A percentile compares a stretch with the other conserved stretches of the same genome.
phyloP scores from a whole-genome alignment of 1,284 basidiomycete genomes.

The Baeospora myosura region DNA sequence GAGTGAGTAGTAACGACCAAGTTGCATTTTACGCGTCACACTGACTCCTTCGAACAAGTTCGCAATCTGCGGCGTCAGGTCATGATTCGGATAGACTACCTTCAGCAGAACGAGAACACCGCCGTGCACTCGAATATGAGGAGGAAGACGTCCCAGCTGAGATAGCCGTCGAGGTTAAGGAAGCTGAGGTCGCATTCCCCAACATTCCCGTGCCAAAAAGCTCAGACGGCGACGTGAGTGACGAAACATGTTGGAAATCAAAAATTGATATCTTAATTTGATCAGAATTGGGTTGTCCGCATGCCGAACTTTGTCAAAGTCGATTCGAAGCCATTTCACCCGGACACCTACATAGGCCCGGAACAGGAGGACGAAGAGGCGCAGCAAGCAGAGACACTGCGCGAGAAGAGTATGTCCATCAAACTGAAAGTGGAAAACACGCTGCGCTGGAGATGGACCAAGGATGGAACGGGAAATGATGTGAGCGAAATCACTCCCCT shows the following conservation, averaged over 20 bases:
- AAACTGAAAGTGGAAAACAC: slow-evolving; percentile 88
- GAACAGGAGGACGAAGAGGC: slow-evolving; percentile 69
- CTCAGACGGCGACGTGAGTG: slow-evolving; percentile 62
- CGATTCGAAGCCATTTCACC: slow-evolving; percentile 77
- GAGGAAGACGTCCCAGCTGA: slow-evolving; percentile 66
- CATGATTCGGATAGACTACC: slow-evolving; percentile 41
- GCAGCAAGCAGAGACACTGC: slow-evolving; percentile 43
- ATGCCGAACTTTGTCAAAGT: slow-evolving; percentile 82
- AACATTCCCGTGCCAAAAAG: slow-evolving; percentile 70
- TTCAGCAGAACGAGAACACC: slow-evolving; percentile 60
- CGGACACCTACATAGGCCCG: slow-evolving; percentile 72
- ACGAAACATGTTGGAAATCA: not conserved
- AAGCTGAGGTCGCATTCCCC: slow-evolving; percentile 69
- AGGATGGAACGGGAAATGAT: slow-evolving; percentile 60
- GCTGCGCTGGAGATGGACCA: slow-evolving; percentile 83
- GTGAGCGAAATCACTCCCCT: slow-evolving; percentile 36
- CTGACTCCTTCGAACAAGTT: slow-evolving; percentile 4
- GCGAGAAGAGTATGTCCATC: slow-evolving; percentile 71
- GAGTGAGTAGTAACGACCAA: slow-evolving; percentile 29
- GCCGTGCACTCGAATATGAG: slow-evolving; percentile 71
- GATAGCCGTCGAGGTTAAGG: slow-evolving; percentile 47
- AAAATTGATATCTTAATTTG: slow-evolving; percentile 2
- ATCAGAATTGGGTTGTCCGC: slow-evolving; percentile 73
- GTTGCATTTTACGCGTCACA: no score
- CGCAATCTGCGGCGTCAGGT: slow-evolving; percentile 10